Conservation (phyloP, 441 rosid species). For the Gossypium schwendimanii region DNA sequence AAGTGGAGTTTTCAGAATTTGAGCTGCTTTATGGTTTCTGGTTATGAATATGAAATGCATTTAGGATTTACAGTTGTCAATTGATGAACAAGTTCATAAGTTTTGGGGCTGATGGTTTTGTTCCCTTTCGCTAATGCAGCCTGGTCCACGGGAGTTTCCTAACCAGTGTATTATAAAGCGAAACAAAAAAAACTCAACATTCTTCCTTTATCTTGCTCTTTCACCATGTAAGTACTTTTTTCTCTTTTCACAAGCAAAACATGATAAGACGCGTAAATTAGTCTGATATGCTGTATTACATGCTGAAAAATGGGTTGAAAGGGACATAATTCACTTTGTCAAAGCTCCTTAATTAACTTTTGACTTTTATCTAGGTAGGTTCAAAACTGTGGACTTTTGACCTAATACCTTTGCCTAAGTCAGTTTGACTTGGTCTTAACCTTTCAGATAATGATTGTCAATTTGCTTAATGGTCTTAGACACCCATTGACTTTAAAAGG, state of each 20-base stretch:
- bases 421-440: conserved; percentile 27
- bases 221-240: conserved; percentile 53
- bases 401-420: conserved; percentile 15
- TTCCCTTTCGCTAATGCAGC: conserved; percentile 41
- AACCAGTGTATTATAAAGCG: conserved; percentile 75
- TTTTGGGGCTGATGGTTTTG: conserved; percentile 13
- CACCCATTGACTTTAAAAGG: not conserved
- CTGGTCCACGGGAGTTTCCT: conserved; percentile 67
- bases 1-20: not conserved
- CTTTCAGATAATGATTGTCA: not conserved
- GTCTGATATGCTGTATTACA: not conserved
- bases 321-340: conserved; percentile 20
- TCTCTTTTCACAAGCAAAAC: not conserved
- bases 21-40: not conserved
- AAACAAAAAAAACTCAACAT: conserved; percentile 68
- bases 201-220: conserved; percentile 67
- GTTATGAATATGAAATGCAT: not conserved
- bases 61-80: not conserved
- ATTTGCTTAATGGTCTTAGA: not conserved
- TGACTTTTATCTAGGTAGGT: conserved; percentile 12
- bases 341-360: conserved; percentile 23
- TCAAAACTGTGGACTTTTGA: conserved; percentile 12
- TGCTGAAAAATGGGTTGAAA: not conserved
- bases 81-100: not conserved
- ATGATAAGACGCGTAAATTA: not conserved